A percentile compares a stretch with the other conserved stretches of the same genome.
Conservation (phyloP, 352 stramenopile species). For the Phytophthora tentaculata region DNA sequence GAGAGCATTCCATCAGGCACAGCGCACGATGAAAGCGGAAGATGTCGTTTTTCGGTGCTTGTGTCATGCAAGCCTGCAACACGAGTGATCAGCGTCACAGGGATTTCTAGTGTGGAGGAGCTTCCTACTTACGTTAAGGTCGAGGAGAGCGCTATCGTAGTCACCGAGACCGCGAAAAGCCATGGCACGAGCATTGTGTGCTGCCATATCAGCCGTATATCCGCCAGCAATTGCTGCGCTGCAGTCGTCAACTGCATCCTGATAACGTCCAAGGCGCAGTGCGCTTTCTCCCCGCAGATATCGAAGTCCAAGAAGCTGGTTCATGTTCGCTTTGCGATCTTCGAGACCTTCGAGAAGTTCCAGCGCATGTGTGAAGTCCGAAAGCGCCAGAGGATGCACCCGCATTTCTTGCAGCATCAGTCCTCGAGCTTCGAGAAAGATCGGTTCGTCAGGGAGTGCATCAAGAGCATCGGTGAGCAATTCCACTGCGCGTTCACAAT, state of each 20-base stretch:
- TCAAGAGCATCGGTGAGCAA: constrained; percentile 66
- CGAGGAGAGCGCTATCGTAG: constrained; percentile 57
- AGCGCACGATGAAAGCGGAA: constrained; percentile 73
- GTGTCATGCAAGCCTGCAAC: constrained; percentile 45
- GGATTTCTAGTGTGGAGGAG: not conserved
- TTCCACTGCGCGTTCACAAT: constrained; percentile 51
- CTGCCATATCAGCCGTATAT: constrained; percentile 47
- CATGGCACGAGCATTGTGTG: constrained; percentile 64
- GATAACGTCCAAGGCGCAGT: constrained; percentile 51
- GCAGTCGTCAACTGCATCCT: constrained; percentile 53
- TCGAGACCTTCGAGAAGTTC: constrained; percentile 32
- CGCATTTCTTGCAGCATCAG: constrained; percentile 68
- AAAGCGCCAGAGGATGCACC: constrained; percentile 54
- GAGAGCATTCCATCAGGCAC: constrained; percentile 62
- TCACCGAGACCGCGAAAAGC: constrained; percentile 58
- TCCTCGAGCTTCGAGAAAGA: constrained; percentile 65
- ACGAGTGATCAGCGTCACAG: not conserved
- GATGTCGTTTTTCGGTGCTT: constrained; percentile 55
- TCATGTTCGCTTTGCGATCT: constrained; percentile 19
- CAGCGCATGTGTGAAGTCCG: constrained; percentile 55
- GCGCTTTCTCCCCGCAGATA: constrained; percentile 60
- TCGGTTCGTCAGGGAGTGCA: constrained; percentile 52
- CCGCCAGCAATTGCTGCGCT: constrained; percentile 34
- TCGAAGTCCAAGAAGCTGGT: constrained; percentile 27
- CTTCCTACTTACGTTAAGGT: constrained; percentile 54